Conservation (phyloP, 306 rosid genomes). For the Cucurbita ficifolia region DNA sequence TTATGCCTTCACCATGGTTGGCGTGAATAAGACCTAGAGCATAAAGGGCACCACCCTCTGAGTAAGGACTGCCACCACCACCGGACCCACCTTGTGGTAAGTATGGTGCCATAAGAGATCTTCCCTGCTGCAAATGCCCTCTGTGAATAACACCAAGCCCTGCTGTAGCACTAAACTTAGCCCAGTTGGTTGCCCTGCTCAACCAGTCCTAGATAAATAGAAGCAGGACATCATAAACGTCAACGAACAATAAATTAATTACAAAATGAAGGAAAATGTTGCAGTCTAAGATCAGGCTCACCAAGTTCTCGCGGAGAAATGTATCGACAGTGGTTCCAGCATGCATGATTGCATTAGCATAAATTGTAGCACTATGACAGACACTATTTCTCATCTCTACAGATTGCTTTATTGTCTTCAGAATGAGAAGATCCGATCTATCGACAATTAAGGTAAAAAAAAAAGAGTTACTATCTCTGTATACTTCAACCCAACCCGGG, state of each 20-base stretch:
- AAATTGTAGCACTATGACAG: conserved; percentile 93
- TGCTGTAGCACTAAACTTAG: conserved; percentile 93
- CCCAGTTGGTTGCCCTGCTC: conserved; percentile 99
- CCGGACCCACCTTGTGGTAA: conserved; percentile 90
- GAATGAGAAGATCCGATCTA: conserved; percentile 92
- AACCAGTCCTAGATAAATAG: conserved; percentile 59
- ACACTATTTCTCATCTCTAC: conserved; percentile 98
- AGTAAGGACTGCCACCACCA: conserved; percentile 93
- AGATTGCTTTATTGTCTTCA: conserved; percentile 94
- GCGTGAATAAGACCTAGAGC: conserved; percentile 98
- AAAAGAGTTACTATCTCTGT: conserved; percentile 1
- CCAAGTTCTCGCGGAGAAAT: conserved; percentile 91
- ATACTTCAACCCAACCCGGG: not conserved
- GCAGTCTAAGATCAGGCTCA: conserved; percentile 14
- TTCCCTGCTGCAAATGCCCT: conserved; percentile 93
- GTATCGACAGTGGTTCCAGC: conserved; percentile 98
- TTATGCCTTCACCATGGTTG: conserved; percentile 94
- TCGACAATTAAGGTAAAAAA: conserved; percentile 14
- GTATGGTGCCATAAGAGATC: conserved; percentile 96
- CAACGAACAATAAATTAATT: not conserved
- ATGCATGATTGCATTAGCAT: conserved; percentile 94
- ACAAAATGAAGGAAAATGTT: not conserved
- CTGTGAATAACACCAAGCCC: conserved; percentile 96
- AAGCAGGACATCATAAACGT: not conserved
- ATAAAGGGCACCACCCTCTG: conserved; percentile 95